Evolutionary conservation across 163 green algal species (phyloP), one percentile per base, ranked within the genome.

Genomic region (Volvox carteri): DNA sequence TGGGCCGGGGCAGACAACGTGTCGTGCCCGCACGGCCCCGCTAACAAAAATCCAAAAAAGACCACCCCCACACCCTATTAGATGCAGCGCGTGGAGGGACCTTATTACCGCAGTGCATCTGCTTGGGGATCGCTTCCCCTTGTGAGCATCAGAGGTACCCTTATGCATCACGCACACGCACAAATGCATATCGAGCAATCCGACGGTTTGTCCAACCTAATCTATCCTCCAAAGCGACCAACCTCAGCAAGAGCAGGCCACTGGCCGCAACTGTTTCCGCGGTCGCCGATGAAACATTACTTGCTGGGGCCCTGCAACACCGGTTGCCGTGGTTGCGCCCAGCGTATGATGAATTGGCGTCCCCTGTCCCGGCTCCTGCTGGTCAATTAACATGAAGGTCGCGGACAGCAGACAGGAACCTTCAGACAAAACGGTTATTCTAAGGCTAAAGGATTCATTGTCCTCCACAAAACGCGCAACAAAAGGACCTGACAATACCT

Each of bases 211-310:
- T 11, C 60, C 60, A 72, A 23, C 60, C 28, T 12, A 72, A 16
- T 11, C 23, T 25, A 74, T 74, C 23, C n/a, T 12, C 54, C n/a
- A n/a, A 7, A 70, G 21, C 58, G 7, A 48, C 11, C 33, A 50
- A 76, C 33, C 52, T 87, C 48, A 87, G 81, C 81, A 87, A 0
- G 81, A 88, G 83, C 83, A 88, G 12, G 83, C 68, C 67, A 88
- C 83, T 1, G 83, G 83, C 50, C 52, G 67, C 11, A 88, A 54
- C 68, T 88, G 83, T 60, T 88, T 88, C 35, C 83, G 83, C 23
- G 83, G 83, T 37, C 83, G 83, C 48, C 83, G 46, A n/a, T 88
- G 48, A 39, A 88, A 74, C 11, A 67, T 48, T 19, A 37, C 62
- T 2, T n/a, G 44, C 35, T 70, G 83, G 21, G 81, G 65, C 35